phyloP scores from a whole-genome alignment of 2,329 filamentous ascomycete species.

The Diaporthe batatas region DNA sequence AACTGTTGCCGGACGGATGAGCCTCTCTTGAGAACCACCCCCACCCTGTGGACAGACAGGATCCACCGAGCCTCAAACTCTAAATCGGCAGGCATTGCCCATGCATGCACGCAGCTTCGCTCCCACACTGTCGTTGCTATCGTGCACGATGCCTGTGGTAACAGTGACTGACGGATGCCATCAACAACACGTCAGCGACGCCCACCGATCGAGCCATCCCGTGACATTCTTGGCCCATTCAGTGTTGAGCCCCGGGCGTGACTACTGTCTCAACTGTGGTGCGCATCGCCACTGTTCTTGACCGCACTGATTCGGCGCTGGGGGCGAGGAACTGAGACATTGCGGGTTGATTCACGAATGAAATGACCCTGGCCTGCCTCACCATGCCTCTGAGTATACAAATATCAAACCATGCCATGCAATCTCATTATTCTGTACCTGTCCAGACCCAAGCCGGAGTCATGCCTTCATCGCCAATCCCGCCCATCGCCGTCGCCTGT shows the following conservation, averaged over 20 bases:
- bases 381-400: background rate
- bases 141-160: background rate
- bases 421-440: slow-evolving; percentile 8
- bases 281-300: background rate
- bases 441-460: background rate
- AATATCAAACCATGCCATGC: slow-evolving; percentile 2
- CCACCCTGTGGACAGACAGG: slow-evolving; percentile 1
- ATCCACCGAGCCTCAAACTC: slow-evolving; percentile 32
- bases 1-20: background rate
- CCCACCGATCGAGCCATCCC: background rate
- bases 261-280: slow-evolving; percentile 1
- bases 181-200: slow-evolving; percentile 18
- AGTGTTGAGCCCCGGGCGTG: background rate
- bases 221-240: background rate
- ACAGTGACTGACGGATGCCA: background rate
- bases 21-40: background rate
- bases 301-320: background rate
- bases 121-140: background rate
- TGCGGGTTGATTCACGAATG: background rate
- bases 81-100: slow-evolving; percentile 20
- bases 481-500: background rate
- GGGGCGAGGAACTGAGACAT: background rate
- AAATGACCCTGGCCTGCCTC: background rate
- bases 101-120: slow-evolving; percentile 1
- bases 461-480: background rate